Base-by-base conservation (phyloP, 2,329 filamentous ascomycete genomes). In the Conoideocrella luteorostrata region DNA sequence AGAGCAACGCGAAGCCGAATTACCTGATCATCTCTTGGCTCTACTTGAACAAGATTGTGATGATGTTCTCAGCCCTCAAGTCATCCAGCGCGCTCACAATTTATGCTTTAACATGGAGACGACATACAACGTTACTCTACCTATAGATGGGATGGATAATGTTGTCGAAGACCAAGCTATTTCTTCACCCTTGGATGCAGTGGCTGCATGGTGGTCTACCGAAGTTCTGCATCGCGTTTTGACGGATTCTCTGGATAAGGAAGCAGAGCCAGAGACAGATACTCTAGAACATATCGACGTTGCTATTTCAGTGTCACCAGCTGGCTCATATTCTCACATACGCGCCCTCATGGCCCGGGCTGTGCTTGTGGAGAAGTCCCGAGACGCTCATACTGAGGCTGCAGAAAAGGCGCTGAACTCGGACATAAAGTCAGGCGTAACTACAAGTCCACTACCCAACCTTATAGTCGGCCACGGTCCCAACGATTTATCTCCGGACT, bases 151-250 rank as follows among this genome's bases (percentile, higher is more conserved):
- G 38, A 85, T 94, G 74, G 86, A 94, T 58, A 75, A 78, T 5
- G 88, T 95, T 1, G 86, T 93, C 3, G 86, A 93, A 47, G 91
- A 96, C 56, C 79, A 80, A 41, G 84, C 88, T 3, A 86, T 96
- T 47, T 80, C 86, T 41, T 93, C 88, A 15, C 88, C 90, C 1
- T 77, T 96, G 51, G 91, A 96, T 62, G 89, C 88, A 11, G 79
- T 96, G 41, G 88, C 90, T 6, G 88, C 90, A 2, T 96, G 90
- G 90, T 93, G 83, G 70, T 94, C 90, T 1, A 88, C 80, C 50
- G 73, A 84, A 44, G 72, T 79, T 11, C 67, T 95, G 29, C 86
- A 89, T 54, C 75, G 77, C 45, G 81, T 80, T 3, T 73, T 96
- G 22, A 70, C 80, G 11, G 70, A 71, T 13, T 82, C 77, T 28